A percentile compares a stretch with the other conserved stretches of the same genome.
Evolutionary conservation across 306 rosid species (phyloP).

Genomic region (Prunus mongolica): DNA sequence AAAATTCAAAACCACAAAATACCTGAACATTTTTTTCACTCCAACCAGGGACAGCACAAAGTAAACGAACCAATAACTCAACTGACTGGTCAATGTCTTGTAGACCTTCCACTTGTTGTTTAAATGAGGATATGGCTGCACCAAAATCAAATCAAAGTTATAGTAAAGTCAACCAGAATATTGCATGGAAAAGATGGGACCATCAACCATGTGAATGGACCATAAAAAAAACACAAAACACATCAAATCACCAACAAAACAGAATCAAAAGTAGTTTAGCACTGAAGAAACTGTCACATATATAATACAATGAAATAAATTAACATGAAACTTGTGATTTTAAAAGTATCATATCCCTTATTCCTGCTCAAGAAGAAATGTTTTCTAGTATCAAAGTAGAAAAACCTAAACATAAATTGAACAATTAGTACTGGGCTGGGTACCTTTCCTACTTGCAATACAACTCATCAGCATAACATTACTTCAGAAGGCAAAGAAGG

Average conservation of each 20-base stretch:
- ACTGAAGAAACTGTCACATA: background rate
- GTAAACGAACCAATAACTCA: slow-evolving; percentile 78
- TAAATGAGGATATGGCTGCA: slow-evolving; percentile 83
- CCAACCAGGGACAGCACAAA: slow-evolving; percentile 95
- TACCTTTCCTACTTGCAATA: background rate
- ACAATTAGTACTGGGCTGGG: background rate
- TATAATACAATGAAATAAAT: background rate
- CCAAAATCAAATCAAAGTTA: slow-evolving; percentile 20
- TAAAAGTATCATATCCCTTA: background rate
- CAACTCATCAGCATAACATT: background rate
- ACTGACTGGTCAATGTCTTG: slow-evolving; percentile 60
- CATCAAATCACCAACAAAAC: background rate
- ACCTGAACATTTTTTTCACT: slow-evolving; percentile 99
- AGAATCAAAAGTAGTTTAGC: background rate
- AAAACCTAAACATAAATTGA: background rate
- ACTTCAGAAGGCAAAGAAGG: background rate
- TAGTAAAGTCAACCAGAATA: background rate
- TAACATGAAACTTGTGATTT: background rate
- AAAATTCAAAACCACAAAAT: slow-evolving; percentile 17
- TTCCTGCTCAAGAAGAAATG: background rate
- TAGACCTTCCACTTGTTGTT: slow-evolving; percentile 78
- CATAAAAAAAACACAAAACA: background rate
- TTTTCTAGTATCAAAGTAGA: background rate
- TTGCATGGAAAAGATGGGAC: background rate
- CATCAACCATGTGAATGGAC: background rate